phyloP scores from a whole-genome alignment of 1,139 yeast species.

The Saccharomycopsis crataegensis region DNA sequence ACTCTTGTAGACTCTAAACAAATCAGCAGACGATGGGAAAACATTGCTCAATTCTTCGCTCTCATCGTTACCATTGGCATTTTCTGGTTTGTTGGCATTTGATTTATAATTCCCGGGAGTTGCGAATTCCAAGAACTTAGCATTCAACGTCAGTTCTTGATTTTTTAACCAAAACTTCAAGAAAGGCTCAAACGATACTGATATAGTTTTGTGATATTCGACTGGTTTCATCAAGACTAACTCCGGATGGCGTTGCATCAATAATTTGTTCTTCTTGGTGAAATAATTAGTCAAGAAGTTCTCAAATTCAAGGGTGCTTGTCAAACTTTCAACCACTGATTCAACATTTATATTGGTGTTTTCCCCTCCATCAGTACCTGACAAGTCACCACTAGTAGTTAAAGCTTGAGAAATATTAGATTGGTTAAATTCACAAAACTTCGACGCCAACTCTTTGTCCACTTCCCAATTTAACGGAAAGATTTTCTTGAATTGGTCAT shows the following conservation, averaged over 20 bases:
- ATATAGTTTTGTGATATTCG: slow-evolving; percentile 39
- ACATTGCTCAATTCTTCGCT: slow-evolving; percentile 46
- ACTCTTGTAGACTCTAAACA: slow-evolving; percentile 70
- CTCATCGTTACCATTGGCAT: not conserved
- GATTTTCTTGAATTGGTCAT: slow-evolving; percentile 39
- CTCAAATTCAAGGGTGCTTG: slow-evolving; percentile 74
- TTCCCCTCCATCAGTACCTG: slow-evolving; percentile 24
- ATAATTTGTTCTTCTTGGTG: slow-evolving; percentile 24
- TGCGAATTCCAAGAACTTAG: slow-evolving; percentile 51
- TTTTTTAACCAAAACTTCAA: slow-evolving; percentile 80
- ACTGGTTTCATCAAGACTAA: slow-evolving; percentile 14
- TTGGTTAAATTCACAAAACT: slow-evolving; percentile 64
- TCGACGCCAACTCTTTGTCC: slow-evolving; percentile 48
- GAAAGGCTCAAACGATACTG: slow-evolving; percentile 79
- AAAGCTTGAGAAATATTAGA: slow-evolving; percentile 53
- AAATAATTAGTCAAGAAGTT: slow-evolving; percentile 56
- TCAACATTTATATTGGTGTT: slow-evolving; percentile 41
- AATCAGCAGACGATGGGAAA: slow-evolving; percentile 76
- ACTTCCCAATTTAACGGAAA: slow-evolving; percentile 76
- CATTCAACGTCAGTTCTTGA: slow-evolving; percentile 59
- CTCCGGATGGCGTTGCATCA: slow-evolving; percentile 12
- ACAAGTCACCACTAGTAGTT: slow-evolving; percentile 22
- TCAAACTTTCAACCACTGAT: slow-evolving; percentile 49
- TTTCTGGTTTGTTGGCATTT: not conserved
- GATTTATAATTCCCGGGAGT: not conserved